Evolutionary conservation across 2,329 filamentous ascomycete species (phyloP).

Genomic region (Nannizziopsis arthrosporioides): DNA sequence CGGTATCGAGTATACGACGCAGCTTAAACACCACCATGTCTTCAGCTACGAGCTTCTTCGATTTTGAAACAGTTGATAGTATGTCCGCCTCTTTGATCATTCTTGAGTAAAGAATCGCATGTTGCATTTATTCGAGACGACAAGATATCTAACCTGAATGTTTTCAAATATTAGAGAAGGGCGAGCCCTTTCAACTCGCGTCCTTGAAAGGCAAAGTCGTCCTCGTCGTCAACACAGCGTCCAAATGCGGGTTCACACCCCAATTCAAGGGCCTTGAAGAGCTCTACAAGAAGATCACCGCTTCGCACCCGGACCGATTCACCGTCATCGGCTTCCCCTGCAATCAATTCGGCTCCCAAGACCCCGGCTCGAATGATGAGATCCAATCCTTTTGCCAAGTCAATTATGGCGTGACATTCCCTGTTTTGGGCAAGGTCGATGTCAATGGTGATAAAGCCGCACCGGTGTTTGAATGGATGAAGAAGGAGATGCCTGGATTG

Average conservation of each 20-base stretch:
- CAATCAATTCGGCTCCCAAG: conserved; percentile 92
- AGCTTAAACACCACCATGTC: conserved; percentile 12
- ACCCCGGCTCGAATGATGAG: conserved; percentile 70
- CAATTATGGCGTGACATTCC: conserved; percentile 91
- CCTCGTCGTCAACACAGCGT: conserved; percentile 93
- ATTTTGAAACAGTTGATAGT: conserved; percentile 50
- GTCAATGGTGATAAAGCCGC: conserved; percentile 78
- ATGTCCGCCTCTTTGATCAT: conserved; percentile 13
- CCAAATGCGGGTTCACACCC: conserved; percentile 96
- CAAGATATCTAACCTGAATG: conserved; percentile 2
- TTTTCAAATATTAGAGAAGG: conserved; percentile 48
- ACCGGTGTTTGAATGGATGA: conserved; percentile 68
- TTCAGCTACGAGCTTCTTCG: conserved; percentile 38
- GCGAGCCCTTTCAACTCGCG: conserved; percentile 56
- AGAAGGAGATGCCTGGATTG: conserved; percentile 61
- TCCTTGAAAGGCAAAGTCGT: conserved; percentile 83
- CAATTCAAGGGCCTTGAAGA: conserved; percentile 86
- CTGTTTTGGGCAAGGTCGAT: conserved; percentile 80
- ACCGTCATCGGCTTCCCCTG: conserved; percentile 90
- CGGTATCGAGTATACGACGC: neutral
- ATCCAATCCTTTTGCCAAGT: conserved; percentile 78
- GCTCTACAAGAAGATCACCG: conserved; percentile 68
- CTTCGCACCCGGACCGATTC: conserved; percentile 63
- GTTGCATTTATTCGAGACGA: neutral
- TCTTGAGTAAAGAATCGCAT: conserved; percentile 10